Conservation (phyloP, 441 rosid genomes). For the Francoa sonchifolia region DNA sequence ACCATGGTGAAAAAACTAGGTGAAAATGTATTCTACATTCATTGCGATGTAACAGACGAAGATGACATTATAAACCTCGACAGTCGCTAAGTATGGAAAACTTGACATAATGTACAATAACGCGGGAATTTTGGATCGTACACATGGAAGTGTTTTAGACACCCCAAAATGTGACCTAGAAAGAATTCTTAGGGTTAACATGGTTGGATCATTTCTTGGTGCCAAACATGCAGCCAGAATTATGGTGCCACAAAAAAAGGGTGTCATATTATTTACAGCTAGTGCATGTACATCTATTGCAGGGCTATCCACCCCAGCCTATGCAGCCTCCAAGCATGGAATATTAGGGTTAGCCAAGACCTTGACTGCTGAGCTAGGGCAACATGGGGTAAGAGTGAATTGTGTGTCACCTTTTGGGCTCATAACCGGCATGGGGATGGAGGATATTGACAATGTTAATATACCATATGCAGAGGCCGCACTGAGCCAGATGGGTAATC, state of each 20-base stretch:
- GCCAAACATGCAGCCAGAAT: slow-evolving; percentile 37
- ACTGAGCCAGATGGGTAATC: slow-evolving; percentile 13
- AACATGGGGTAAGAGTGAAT: slow-evolving; percentile 29
- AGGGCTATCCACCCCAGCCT: slow-evolving; percentile 19
- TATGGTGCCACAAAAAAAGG: slow-evolving; percentile 20
- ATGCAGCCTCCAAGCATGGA: slow-evolving; percentile 23
- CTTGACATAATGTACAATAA: slow-evolving; percentile 30
- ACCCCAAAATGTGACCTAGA: slow-evolving; percentile 22
- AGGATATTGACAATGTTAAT: not conserved
- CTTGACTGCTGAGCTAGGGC: slow-evolving; percentile 26
- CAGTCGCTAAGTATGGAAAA: slow-evolving; percentile 21
- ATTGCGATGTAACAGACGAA: slow-evolving; percentile 27
- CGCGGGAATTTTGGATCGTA: slow-evolving; percentile 17
- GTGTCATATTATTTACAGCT: slow-evolving; percentile 28
- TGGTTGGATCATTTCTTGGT: slow-evolving; percentile 28
- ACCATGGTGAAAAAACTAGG: slow-evolving; percentile 15
- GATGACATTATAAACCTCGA: slow-evolving; percentile 12
- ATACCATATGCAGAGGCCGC: slow-evolving; percentile 5
- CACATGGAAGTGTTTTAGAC: slow-evolving; percentile 16
- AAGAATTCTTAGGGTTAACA: slow-evolving; percentile 13
- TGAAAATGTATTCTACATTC: slow-evolving; percentile 16
- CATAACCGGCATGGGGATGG: slow-evolving; percentile 5
- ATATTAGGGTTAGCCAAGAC: slow-evolving; percentile 24
- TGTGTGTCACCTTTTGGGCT: slow-evolving; percentile 30
- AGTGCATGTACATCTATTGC: slow-evolving; percentile 24